Evolutionary conservation across 768 basidiomycete species (phyloP).

Genomic region (Holtermanniella nyarrowii): DNA sequence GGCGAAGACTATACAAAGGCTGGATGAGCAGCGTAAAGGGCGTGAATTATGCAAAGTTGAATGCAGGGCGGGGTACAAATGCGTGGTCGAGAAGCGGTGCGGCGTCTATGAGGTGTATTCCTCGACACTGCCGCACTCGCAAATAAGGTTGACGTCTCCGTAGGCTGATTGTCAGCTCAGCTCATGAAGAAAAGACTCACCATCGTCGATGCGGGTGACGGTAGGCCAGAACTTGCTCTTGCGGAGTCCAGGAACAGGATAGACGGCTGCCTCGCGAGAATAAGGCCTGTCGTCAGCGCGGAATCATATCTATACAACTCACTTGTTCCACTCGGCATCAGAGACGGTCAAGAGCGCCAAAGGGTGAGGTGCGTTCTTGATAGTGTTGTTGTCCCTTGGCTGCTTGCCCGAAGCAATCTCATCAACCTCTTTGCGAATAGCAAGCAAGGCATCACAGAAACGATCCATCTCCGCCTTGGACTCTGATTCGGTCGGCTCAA

Average conservation of each 20-base stretch:
- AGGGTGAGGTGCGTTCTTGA: constrained; percentile 92
- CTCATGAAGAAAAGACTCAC: constrained; percentile 45
- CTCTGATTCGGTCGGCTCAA: constrained; percentile 96
- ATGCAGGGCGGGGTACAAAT: neutral
- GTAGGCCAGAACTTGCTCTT: constrained; percentile 97
- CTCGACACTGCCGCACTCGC: constrained; percentile 43
- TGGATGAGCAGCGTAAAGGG: neutral
- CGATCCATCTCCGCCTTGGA: constrained; percentile 84
- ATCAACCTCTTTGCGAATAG: constrained; percentile 82
- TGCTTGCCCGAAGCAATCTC: constrained; percentile 78
- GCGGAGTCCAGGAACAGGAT: constrained; percentile 68
- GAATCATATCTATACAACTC: constrained; percentile 25
- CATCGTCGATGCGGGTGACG: constrained; percentile 84
- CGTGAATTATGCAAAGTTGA: neutral
- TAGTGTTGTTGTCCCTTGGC: constrained; percentile 78
- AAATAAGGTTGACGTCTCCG: constrained; percentile 75
- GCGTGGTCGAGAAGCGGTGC: neutral
- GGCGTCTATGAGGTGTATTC: constrained; percentile 28
- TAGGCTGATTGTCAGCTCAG: constrained; percentile 51
- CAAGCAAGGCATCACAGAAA: constrained; percentile 98
- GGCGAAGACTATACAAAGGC: neutral
- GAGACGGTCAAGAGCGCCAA: constrained; percentile 60
- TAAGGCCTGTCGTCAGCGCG: constrained; percentile 59
- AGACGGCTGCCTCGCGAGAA: constrained; percentile 78
- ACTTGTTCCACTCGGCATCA: constrained; percentile 80